phyloP scores from a whole-genome alignment of 2,329 filamentous ascomycete genomes.

The Colletotrichum limetticola region DNA sequence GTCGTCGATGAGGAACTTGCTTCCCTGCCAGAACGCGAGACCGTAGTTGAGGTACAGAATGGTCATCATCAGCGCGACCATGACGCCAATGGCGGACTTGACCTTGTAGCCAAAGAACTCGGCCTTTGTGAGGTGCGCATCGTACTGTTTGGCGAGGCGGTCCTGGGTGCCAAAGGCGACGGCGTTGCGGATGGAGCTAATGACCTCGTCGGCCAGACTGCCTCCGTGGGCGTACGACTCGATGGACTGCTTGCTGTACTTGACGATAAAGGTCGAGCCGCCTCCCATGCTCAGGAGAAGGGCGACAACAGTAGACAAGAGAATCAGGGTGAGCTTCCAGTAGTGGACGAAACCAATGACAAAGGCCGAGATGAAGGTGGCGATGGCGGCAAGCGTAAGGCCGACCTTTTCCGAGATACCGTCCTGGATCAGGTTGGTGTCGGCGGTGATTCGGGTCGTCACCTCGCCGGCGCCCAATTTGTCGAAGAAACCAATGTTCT shows the following conservation, averaged over 20 bases:
- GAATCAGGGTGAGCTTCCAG: constrained; percentile 93
- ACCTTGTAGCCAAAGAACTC: constrained; percentile 81
- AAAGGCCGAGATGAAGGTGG: constrained; percentile 89
- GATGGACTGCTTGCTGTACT: constrained; percentile 81
- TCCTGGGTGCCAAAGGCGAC: constrained; percentile 94
- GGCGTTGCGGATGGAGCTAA: constrained; percentile 92
- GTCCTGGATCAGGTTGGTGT: constrained; percentile 93
- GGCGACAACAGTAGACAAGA: constrained; percentile 83
- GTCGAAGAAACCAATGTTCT: constrained; percentile 94
- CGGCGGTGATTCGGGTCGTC: constrained; percentile 92
- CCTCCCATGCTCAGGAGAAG: constrained; percentile 81
- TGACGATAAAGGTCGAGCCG: constrained; percentile 80
- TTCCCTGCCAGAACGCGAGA: constrained; percentile 89
- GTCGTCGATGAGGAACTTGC: constrained; percentile 75
- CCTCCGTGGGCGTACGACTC: constrained; percentile 86
- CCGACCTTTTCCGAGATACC: constrained; percentile 92
- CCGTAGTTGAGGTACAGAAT: constrained; percentile 89
- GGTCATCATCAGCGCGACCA: constrained; percentile 87
- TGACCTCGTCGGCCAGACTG: constrained; percentile 91
- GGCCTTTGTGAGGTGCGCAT: constrained; percentile 76
- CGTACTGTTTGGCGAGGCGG: constrained; percentile 88
- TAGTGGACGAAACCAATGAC: constrained; percentile 90
- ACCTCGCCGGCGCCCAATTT: constrained; percentile 93
- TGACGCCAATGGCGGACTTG: constrained; percentile 77
- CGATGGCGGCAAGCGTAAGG: constrained; percentile 78